Percentiles rank a stretch among this genome's conserved stretches.
These are phyloP conservation scores for Nicotiana obtusifolia DNA, from an alignment of 257 asterid species.

Conservation along the genomic window DNA sequence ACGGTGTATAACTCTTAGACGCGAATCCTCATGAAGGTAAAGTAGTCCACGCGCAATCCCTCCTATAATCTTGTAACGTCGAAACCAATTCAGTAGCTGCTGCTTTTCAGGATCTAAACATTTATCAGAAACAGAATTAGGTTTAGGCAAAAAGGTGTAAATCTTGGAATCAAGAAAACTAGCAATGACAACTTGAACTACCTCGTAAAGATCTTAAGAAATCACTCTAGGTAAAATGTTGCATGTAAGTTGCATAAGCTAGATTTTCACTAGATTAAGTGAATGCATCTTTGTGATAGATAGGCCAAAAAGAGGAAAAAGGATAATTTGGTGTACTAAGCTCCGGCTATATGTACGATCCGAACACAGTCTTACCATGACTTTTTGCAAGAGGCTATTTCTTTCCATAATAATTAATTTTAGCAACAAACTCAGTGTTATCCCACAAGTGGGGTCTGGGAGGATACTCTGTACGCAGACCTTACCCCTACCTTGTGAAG, in stretches of 20 bases:
- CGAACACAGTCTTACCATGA: neutral
- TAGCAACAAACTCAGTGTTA: too few species aligned
- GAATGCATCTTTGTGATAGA: neutral
- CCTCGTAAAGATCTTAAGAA: neutral
- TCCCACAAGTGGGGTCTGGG: too few species aligned
- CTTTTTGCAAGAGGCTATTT: neutral
- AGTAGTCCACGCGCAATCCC: conserved; percentile 24
- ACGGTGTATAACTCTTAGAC: conserved; percentile 16
- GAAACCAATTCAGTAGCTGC: conserved; percentile 15
- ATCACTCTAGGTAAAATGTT: neutral
- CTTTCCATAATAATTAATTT: too few species aligned
- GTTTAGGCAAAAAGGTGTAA: too few species aligned
- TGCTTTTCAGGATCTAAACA: conserved; percentile 11
- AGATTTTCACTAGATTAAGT: neutral
- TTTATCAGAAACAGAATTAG: neutral
- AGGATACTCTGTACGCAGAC: too few species aligned
- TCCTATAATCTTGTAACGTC: conserved; percentile 23
- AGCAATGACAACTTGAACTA: neutral
- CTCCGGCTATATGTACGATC: neutral
- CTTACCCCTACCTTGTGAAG: too few species aligned
- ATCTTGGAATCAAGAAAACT: neutral
- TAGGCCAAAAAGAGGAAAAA: neutral
- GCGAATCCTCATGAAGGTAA: conserved; percentile 30
- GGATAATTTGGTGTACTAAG: neutral
- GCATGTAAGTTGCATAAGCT: neutral